phyloP scores from a whole-genome alignment of 2,329 filamentous ascomycete species.

The Colletotrichum neosansevieriae region DNA sequence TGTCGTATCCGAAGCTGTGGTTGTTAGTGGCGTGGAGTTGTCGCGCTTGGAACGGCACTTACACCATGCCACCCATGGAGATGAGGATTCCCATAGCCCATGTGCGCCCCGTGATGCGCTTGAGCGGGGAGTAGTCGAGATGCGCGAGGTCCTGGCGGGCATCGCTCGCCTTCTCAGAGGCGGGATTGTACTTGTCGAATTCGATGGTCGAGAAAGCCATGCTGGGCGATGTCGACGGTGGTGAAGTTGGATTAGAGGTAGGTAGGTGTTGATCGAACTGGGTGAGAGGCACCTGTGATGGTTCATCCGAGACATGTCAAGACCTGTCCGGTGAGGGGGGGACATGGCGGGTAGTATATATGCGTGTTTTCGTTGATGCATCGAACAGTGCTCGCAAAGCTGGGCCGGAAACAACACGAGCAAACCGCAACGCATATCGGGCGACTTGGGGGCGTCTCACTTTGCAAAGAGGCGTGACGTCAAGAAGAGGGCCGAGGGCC shows the following conservation, averaged over 20 bases:
- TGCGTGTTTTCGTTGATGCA: conserved; percentile 34
- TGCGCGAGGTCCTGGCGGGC: conserved; percentile 51
- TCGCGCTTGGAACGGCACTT: conserved; percentile 27
- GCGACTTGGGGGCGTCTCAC: conserved; percentile 23
- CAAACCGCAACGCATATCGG: background rate
- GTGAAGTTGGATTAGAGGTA: conserved; percentile 60
- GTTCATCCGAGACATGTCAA: conserved; percentile 32
- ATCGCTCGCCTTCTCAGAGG: conserved; percentile 51
- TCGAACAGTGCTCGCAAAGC: conserved; percentile 4
- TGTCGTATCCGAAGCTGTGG: conserved; percentile 59
- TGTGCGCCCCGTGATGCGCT: conserved; percentile 53
- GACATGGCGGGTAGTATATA: conserved; percentile 32
- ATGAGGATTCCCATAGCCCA: conserved; percentile 55
- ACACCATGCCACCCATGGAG: conserved; percentile 61
- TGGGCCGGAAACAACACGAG: conserved; percentile 8
- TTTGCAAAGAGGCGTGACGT: conserved; percentile 36
- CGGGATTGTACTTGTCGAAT: conserved; percentile 59
- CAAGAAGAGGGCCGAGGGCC: conserved; percentile 31
- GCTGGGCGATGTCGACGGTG: conserved; percentile 28
- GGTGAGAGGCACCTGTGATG: conserved; percentile 13
- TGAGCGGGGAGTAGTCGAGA: conserved; percentile 60
- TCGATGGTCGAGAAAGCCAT: conserved; percentile 48
- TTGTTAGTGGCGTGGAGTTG: conserved; percentile 19
- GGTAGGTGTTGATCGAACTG: conserved; percentile 52
- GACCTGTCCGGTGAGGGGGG: background rate